These are phyloP conservation scores for Alternaria gansuensis DNA, from an alignment of 2,329 filamentous ascomycete genomes.

Conservation along the genomic window DNA sequence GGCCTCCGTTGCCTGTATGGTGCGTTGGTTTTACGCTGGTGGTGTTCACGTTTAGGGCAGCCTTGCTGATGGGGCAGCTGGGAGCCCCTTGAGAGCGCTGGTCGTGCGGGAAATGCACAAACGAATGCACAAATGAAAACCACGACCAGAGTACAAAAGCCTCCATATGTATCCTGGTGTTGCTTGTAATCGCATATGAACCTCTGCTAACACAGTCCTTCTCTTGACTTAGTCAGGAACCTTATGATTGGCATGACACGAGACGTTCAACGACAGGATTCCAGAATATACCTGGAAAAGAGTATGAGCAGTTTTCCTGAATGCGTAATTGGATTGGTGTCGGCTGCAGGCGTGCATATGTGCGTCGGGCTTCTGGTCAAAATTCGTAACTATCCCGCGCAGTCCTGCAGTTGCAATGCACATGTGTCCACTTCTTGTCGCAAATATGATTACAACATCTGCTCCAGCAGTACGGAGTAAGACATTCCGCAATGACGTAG, in stretches of 20 bases:
- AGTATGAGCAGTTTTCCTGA: neutral
- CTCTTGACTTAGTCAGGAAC: conserved; percentile 8
- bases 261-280: neutral
- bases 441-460: neutral
- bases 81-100: neutral
- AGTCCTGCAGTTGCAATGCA: conserved; percentile 15
- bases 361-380: conserved; percentile 9
- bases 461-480: neutral
- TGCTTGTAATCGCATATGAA: neutral
- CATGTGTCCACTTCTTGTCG: neutral
- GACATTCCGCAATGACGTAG: neutral
- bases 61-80: neutral
- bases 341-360: conserved; percentile 2
- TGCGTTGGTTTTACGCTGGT: neutral
- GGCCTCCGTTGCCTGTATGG: neutral
- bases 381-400: conserved; percentile 6
- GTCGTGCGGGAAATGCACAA: conserved; percentile 5
- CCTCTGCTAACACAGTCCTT: neutral
- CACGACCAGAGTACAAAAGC: conserved; percentile 4
- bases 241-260: neutral
- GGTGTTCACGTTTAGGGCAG: neutral
- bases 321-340: neutral
- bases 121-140: neutral
- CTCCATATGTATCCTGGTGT: conserved; percentile 4
- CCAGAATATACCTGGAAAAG: neutral